Conservation (phyloP, 2,329 filamentous ascomycete species). For the Ascochyta fabae region DNA sequence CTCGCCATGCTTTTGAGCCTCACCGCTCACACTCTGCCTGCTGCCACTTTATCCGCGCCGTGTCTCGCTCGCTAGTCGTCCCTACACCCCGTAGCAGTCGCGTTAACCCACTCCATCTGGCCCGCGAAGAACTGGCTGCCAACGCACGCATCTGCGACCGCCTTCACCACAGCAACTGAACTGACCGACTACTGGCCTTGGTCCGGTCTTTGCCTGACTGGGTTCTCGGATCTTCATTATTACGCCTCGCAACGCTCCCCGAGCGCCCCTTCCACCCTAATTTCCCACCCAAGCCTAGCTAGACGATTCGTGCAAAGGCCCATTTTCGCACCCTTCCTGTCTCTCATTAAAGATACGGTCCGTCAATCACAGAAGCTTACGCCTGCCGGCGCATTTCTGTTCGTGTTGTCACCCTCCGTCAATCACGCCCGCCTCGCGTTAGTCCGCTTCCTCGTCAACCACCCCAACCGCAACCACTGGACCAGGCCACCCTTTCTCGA, state of each 20-base stretch:
- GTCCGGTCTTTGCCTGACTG: constrained; percentile 37
- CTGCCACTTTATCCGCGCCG: constrained; percentile 18
- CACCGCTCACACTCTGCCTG: constrained; percentile 23
- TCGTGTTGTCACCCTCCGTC: constrained; percentile 29
- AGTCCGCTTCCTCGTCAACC: constrained; percentile 32
- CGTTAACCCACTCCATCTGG: constrained; percentile 26
- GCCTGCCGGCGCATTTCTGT: constrained; percentile 26
- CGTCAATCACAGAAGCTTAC: constrained; percentile 38
- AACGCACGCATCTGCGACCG: constrained; percentile 48
- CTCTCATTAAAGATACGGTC: constrained; percentile 35
- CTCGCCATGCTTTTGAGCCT: constrained; percentile 29
- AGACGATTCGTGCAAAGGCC: constrained; percentile 48
- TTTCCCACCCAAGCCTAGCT: constrained; percentile 42
- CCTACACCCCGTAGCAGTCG: constrained; percentile 3
- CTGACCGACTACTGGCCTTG: constrained; percentile 44
- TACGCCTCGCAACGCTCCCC: constrained; percentile 41
- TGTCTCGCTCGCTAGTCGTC: constrained; percentile 22
- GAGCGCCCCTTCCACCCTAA: constrained; percentile 47
- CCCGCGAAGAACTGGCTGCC: constrained; percentile 34
- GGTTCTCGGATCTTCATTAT: constrained; percentile 43
- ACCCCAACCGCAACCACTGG: constrained; percentile 23
- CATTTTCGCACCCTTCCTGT: constrained; percentile 35
- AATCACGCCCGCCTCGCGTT: constrained; percentile 33
- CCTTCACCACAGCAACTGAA: constrained; percentile 50
- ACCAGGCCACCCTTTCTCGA: constrained; percentile 33